A percentile compares a stretch with the other conserved stretches of the same genome.
Evolutionary conservation across 192 early-diverging fungal species (phyloP).

Genomic region (Endogone sp.): DNA sequence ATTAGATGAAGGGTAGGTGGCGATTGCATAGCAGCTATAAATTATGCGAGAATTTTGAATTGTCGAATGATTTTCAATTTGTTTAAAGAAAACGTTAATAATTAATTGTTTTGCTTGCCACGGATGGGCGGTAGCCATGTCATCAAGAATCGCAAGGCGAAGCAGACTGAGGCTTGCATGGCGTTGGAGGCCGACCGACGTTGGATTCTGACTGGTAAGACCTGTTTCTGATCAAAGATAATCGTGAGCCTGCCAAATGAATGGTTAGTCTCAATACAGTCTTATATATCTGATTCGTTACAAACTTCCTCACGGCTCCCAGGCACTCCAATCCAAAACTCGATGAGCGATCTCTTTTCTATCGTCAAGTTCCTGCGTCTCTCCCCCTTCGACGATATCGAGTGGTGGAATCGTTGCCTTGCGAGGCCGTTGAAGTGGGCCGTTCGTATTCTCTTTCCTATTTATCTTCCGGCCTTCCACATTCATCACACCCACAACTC

Average conservation of each 20-base stretch:
- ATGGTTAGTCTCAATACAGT: no score
- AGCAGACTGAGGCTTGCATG: conserved; percentile 69
- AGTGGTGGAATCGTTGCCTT: not conserved
- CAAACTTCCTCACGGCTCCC: not conserved
- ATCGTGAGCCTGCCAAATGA: no score
- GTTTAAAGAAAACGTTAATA: conserved; percentile 36
- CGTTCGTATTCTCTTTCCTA: not conserved
- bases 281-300: no score
- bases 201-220: conserved; percentile 93
- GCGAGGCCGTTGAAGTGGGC: not conserved
- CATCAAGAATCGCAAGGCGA: conserved; percentile 78
- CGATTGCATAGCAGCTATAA: conserved; percentile 3
- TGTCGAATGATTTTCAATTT: conserved; percentile 25
- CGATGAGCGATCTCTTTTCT: conserved; percentile 82
- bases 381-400: conserved; percentile 37
- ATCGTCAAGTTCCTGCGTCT: conserved; percentile 79
- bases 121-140: conserved; percentile 48
- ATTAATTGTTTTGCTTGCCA: not conserved
- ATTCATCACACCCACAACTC: not conserved
- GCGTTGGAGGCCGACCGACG: conserved; percentile 63
- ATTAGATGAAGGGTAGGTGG: conserved; percentile 71
- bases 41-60: conserved; percentile 19
- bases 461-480: not conserved
- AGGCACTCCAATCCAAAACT: conserved; percentile 14
- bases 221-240: conserved; percentile 16